These are phyloP conservation scores for Globomyces pollinis-pini DNA, from an alignment of 192 early-diverging fungal genomes.

Conservation along the genomic window DNA sequence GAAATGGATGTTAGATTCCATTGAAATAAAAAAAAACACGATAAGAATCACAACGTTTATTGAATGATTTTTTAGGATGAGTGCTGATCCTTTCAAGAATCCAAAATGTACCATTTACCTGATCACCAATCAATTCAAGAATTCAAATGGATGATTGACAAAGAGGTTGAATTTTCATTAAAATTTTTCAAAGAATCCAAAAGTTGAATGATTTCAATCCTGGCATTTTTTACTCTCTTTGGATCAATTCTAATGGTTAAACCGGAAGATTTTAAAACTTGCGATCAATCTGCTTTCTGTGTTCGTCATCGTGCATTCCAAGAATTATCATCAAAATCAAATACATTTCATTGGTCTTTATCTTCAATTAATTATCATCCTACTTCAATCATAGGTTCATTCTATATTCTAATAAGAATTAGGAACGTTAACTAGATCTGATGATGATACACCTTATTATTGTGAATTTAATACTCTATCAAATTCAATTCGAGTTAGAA, in stretches of 20 bases:
- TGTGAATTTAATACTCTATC: neutral
- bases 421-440: conserved; percentile 48
- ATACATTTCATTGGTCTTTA: conserved; percentile 55
- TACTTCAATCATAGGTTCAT: conserved; percentile 31
- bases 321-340: conserved; percentile 40
- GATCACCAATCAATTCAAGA: neutral
- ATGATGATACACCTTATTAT: conserved; percentile 37
- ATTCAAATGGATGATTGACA: neutral
- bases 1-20: neutral
- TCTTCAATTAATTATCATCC: neutral
- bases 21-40: neutral
- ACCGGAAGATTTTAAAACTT: conserved; percentile 81
- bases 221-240: neutral
- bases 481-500: conserved; percentile 49
- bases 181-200: neutral
- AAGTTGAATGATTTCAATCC: neutral
- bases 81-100: no score
- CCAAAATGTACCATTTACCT: neutral
- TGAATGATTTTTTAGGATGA: neutral
- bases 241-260: conserved; percentile 25
- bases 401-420: conserved; percentile 32
- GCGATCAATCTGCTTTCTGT: conserved; percentile 82
- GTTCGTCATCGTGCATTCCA: conserved; percentile 79
- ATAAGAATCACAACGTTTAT: neutral
- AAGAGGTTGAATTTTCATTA: neutral